Base-by-base conservation (phyloP, 1,139 yeast species). In the Scheffersomyces cryptocercus region DNA sequence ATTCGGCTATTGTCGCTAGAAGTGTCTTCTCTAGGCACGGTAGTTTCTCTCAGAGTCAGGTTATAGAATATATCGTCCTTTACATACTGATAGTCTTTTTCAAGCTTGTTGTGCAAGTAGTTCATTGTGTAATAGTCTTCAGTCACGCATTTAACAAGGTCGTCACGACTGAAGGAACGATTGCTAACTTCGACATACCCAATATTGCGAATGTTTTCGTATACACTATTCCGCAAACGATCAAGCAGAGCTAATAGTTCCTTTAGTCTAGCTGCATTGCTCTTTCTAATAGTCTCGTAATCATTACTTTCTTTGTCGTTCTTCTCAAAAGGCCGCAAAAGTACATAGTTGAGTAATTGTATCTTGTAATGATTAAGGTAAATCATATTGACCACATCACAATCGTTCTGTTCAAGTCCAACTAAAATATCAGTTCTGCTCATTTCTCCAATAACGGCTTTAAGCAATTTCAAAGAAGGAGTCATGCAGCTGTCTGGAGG, bases 31-130 rank as follows among this genome's bases (percentile, higher is more conserved):
- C 26, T 1, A 9, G 26, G 8, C 7, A 20, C 26, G 8, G 26
- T 20, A 6, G 8, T 6, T 8, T 20, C 26, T 8, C 26, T 20
- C 26, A 20, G 26, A 2, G 8, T 8, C 26, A 20, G 26, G 8
- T 20, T 20, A 36, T 54, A 54, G 37, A 54, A 54, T 13, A 50
- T 44, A 35, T 54, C 58, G 35, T 48, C 50, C 14, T 47, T 44
- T 33, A 53, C 44, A 29, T 49, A 39, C 9, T 47, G 41, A 24
- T 49, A 29, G 16, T 53, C 53, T 31, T 42, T 39, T 6, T 43
- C 47, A 28, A 45, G 45, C 42, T 45, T 46, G 29, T 44, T 51
- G 28, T 47, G 49, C 9, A 53, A 31, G 14, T 44, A 43, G 26
- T 51, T 46, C 36, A 52, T 41, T n/a, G 43, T 41, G 35, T 52